These are phyloP conservation scores for Syzygium aromaticum DNA, from an alignment of 345 rosid species.

Conservation along the genomic window DNA sequence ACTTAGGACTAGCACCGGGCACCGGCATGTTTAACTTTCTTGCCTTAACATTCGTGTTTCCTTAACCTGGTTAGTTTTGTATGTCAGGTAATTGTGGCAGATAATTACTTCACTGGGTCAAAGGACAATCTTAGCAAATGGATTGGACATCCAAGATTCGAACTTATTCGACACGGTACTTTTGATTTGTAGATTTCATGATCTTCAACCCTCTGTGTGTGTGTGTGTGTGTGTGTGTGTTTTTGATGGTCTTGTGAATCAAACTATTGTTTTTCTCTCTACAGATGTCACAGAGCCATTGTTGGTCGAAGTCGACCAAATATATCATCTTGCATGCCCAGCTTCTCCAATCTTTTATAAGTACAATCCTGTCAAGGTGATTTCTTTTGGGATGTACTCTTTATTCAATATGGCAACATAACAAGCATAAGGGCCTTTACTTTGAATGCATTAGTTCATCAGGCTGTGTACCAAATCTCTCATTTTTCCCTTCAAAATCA, in stretches of 20 bases:
- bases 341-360: conserved; percentile 97
- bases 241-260: not conserved
- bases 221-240: accelerated
- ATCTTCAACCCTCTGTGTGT: not conserved
- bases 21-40: not conserved
- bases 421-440: not conserved
- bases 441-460: not conserved
- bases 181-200: not conserved
- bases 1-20: not conserved
- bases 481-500: not conserved
- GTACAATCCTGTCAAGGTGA: conserved; percentile 94
- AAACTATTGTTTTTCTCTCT: conserved; percentile 1
- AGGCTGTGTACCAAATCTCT: not conserved
- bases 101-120: conserved; percentile 90
- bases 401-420: not conserved
- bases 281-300: conserved; percentile 84
- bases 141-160: conserved; percentile 96
- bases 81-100: conserved; percentile 73
- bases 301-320: conserved; percentile 85
- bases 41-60: not conserved
- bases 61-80: not conserved
- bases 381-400: conserved; percentile 4
- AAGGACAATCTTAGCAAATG: conserved; percentile 82
- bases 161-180: conserved; percentile 91
- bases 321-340: conserved; percentile 98